These are phyloP conservation scores for Colletotrichum gloeosporioides DNA, from an alignment of 2,329 filamentous ascomycete species.

Conservation along the genomic window DNA sequence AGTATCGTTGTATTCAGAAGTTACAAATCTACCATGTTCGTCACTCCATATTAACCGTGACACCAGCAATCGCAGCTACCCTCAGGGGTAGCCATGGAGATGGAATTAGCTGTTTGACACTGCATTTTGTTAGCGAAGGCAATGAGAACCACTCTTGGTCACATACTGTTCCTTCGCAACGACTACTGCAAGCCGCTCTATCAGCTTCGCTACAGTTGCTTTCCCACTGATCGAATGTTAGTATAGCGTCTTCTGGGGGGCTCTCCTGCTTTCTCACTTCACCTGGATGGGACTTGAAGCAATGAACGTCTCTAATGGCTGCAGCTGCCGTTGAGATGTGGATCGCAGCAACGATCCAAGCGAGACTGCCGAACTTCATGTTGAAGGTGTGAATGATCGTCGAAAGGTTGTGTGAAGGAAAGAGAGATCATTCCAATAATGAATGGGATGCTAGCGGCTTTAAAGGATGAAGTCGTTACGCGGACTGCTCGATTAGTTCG, in stretches of 20 bases:
- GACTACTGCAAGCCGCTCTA: not conserved
- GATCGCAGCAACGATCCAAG: not conserved
- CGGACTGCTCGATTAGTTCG: not conserved
- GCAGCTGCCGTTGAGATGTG: not conserved
- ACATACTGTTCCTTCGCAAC: not conserved
- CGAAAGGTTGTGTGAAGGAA: not conserved
- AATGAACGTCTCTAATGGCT: not conserved
- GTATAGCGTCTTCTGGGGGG: not conserved
- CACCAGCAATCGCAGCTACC: not conserved
- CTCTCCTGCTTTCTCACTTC: not conserved
- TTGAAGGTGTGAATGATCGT: not conserved
- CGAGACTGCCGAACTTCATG: not conserved
- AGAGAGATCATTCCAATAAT: accelerated
- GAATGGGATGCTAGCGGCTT: accelerated
- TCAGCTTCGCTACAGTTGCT: not conserved
- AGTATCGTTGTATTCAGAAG: no score
- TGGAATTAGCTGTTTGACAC: not conserved
- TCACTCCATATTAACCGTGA: not conserved
- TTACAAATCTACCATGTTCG: no score
- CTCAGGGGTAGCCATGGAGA: not conserved
- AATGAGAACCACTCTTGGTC: not conserved
- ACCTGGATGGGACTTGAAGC: not conserved
- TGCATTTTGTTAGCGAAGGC: not conserved
- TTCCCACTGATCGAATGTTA: not conserved
- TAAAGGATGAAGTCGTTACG: accelerated